Percentiles rank a stretch among this genome's conserved stretches.
phyloP scores from a whole-genome alignment of 306 rosid genomes.

The Aeschynomene evenia region DNA sequence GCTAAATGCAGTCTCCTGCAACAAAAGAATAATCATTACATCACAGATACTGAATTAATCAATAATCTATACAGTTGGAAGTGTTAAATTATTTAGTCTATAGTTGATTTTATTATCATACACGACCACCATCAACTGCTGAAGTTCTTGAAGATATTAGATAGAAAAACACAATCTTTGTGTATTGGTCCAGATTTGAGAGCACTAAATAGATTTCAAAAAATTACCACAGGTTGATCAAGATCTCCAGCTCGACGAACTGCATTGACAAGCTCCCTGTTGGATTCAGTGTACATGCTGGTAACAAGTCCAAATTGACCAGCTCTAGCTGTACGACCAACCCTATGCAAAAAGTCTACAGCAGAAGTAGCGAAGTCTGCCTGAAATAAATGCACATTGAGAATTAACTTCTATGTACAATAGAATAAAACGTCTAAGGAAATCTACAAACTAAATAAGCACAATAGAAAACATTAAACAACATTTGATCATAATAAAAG shows the following conservation, averaged over 20 bases:
- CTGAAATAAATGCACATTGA: conserved; percentile 51
- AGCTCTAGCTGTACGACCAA: conserved; percentile 95
- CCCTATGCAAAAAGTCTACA: conserved; percentile 87
- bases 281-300: conserved; percentile 76
- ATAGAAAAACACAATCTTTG: neutral
- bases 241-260: conserved; percentile 75
- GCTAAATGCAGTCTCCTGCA: conserved; percentile 92
- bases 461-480: neutral
- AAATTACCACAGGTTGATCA: conserved; percentile 76
- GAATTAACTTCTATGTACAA: conserved; percentile 18
- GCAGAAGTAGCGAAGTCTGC: conserved; percentile 94
- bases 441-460: neutral
- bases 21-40: conserved; percentile 28
- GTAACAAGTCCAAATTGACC: conserved; percentile 87
- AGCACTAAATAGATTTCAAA: neutral
- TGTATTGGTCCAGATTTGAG: neutral
- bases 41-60: conserved; percentile 6
- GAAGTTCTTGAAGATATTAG: conserved; percentile 1
- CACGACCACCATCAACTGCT: conserved; percentile 15
- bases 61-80: neutral
- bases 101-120: neutral
- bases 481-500: neutral
- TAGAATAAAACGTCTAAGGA: neutral
- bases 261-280: conserved; percentile 74
- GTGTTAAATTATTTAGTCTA: neutral